These are phyloP conservation scores for Juglanconis oblonga DNA, from an alignment of 2,329 filamentous ascomycete species.

Conservation along the genomic window DNA sequence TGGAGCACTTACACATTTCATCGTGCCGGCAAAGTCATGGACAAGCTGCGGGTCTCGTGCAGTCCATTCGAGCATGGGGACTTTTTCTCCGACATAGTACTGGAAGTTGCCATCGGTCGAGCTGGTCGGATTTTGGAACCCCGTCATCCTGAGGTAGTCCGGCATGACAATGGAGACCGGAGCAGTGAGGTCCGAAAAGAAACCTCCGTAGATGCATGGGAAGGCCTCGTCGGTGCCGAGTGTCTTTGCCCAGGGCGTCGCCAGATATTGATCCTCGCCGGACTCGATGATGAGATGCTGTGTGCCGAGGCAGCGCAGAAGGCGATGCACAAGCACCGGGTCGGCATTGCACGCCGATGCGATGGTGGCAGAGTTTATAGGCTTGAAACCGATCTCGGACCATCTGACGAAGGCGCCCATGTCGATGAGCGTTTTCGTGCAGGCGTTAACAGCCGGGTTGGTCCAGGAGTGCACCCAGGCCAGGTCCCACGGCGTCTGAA, in stretches of 20 bases:
- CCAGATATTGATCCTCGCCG: slow-evolving; percentile 31
- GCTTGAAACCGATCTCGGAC: slow-evolving; percentile 31
- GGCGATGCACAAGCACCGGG: no score
- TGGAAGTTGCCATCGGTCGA: slow-evolving; percentile 32
- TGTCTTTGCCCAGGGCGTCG: slow-evolving; percentile 27
- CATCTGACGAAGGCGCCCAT: slow-evolving; percentile 35
- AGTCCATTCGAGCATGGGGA: no score
- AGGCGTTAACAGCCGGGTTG: slow-evolving; percentile 30
- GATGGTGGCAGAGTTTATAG: no score
- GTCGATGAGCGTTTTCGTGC: slow-evolving; percentile 36
- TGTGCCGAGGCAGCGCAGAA: slow-evolving; percentile 31
- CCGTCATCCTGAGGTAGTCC: slow-evolving; percentile 29
- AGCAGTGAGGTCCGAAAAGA: no score
- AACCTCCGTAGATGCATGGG: slow-evolving; percentile 22
- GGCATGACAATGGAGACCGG: slow-evolving; percentile 22
- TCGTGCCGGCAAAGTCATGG: slow-evolving; percentile 32
- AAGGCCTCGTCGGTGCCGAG: neutral
- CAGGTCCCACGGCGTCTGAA: slow-evolving; percentile 37
- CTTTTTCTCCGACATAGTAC: slow-evolving; percentile 10
- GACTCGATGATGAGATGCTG: slow-evolving; percentile 33
- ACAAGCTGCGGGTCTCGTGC: slow-evolving; percentile 5
- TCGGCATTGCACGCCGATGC: no score
- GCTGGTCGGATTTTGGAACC: slow-evolving; percentile 33
- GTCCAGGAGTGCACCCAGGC: slow-evolving; percentile 37
- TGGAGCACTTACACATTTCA: slow-evolving; percentile 26